Conservation (phyloP, 805 yeast genomes). For the Tetrapisispora fleetii region DNA sequence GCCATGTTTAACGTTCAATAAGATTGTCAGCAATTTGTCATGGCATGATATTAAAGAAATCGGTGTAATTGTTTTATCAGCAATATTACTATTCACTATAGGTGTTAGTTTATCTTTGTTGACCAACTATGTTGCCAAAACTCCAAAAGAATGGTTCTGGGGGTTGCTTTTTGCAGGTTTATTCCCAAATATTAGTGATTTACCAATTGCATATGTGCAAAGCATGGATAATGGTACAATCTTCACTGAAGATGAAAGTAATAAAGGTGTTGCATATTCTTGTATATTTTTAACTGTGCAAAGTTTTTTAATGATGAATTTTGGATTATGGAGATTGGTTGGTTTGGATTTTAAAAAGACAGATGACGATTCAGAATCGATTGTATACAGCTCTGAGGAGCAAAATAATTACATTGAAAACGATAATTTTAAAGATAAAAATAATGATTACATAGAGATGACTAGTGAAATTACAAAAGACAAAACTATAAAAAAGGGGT, state of each 20-base stretch:
- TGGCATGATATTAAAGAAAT: conserved; percentile 59
- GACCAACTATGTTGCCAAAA: conserved; percentile 40
- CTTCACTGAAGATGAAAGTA: conserved; percentile 46
- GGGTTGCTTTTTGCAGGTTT: conserved; percentile 65
- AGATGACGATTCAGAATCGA: conserved; percentile 13
- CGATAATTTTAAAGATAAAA: neutral
- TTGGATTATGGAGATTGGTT: conserved; percentile 63
- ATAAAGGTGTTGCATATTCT: conserved; percentile 70
- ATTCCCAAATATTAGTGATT: conserved; percentile 70
- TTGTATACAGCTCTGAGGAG: neutral
- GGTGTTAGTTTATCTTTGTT: conserved; percentile 38
- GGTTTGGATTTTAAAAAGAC: conserved; percentile 53
- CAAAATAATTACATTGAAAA: neutral
- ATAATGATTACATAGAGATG: conserved; percentile 2
- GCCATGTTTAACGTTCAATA: conserved; percentile 69
- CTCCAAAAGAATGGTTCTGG: conserved; percentile 68
- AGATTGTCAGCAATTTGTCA: conserved; percentile 55
- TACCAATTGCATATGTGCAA: conserved; percentile 76
- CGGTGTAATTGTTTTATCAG: conserved; percentile 51
- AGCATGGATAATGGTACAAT: conserved; percentile 54
- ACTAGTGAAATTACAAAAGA: neutral
- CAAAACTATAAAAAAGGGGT: neutral
- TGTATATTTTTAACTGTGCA: conserved; percentile 63
- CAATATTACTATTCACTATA: conserved; percentile 34
- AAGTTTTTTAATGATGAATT: conserved; percentile 57